Percentiles rank a stretch among this genome's conserved stretches.
These are phyloP conservation scores for Akanthomyces uredinophilus DNA, from an alignment of 2,329 filamentous ascomycete genomes.

Conservation along the genomic window DNA sequence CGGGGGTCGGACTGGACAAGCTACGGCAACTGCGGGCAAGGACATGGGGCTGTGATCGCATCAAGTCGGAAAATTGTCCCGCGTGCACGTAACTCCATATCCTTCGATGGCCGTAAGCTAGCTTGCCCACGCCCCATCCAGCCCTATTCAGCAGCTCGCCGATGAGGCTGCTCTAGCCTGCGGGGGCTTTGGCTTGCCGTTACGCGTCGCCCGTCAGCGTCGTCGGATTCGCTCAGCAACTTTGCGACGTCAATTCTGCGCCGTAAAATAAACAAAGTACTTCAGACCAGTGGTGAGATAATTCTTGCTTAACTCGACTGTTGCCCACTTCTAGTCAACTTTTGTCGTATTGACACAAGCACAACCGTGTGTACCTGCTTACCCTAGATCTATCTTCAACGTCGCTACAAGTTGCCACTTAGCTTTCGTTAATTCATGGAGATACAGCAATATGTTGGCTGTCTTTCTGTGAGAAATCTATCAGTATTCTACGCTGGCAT, in stretches of 20 bases:
- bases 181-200: background rate
- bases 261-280: background rate
- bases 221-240: background rate
- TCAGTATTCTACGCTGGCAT: too few species aligned
- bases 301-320: background rate
- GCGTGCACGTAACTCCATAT: background rate
- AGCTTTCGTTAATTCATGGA: too few species aligned
- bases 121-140: background rate
- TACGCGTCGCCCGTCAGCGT: background rate
- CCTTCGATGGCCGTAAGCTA: background rate
- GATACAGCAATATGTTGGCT: too few species aligned
- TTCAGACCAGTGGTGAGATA: background rate
- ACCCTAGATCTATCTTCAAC: too few species aligned
- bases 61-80: background rate
- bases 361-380: too few species aligned
- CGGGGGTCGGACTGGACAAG: background rate
- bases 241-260: background rate
- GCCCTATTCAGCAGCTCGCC: background rate
- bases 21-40: background rate
- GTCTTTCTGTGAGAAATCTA: too few species aligned
- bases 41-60: background rate
- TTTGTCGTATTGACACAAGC: too few species aligned
- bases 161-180: background rate
- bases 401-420: too few species aligned
- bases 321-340: too few species aligned